A percentile compares a stretch with the other conserved stretches of the same genome.
These are phyloP conservation scores for Telfairia occidentalis DNA, from an alignment of 331 rosid genomes.

Conservation along the genomic window DNA sequence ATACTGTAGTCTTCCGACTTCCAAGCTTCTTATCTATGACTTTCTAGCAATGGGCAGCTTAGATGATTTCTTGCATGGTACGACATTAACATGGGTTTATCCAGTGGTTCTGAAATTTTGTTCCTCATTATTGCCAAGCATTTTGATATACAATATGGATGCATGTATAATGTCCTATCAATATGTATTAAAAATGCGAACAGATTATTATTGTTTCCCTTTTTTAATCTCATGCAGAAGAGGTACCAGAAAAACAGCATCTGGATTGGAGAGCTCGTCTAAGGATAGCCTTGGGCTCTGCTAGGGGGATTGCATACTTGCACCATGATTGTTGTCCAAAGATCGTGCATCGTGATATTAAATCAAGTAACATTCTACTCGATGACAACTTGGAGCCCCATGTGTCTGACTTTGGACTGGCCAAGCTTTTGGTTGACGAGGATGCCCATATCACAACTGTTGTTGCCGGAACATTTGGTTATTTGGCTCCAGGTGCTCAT, in stretches of 20 bases:
- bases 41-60: constrained; percentile 74
- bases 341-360: constrained; percentile 78
- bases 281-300: constrained; percentile 80
- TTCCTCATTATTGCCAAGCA: neutral
- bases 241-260: constrained; percentile 20
- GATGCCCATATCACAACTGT: constrained; percentile 95
- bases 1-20: constrained; percentile 77
- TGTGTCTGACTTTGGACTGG: constrained; percentile 92
- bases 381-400: constrained; percentile 77
- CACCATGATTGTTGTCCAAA: constrained; percentile 88
- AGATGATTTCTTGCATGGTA: constrained; percentile 87
- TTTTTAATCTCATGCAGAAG: constrained; percentile 13
- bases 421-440: constrained; percentile 86
- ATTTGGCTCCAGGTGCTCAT: constrained; percentile 78
- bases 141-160: neutral
- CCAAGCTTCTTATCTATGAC: constrained; percentile 84
- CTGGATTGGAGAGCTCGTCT: constrained; percentile 73
- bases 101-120: neutral
- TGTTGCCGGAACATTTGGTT: constrained; percentile 97
- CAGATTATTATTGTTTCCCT: neutral
- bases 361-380: constrained; percentile 93
- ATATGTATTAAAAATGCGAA: neutral
- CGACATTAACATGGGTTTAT: neutral
- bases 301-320: constrained; percentile 76
- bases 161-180: neutral